Evolutionary conservation across 2,329 filamentous ascomycete species (phyloP), one percentile per base, ranked within the genome.

Genomic region (Penicillium psychrosexuale): DNA sequence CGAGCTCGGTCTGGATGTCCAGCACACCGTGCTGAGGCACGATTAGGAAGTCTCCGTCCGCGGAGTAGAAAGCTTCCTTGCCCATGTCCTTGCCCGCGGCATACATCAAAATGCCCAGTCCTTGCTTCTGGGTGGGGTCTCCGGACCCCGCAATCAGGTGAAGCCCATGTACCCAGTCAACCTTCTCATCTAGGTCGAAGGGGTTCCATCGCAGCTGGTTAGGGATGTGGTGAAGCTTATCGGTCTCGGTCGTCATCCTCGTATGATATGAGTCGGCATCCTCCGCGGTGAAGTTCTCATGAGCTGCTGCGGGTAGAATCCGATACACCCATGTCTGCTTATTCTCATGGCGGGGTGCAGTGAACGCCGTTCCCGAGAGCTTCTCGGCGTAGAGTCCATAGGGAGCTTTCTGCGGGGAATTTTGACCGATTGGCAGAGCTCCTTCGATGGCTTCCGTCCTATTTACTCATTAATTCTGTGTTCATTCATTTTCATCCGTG

Each of bases 381-480:
- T 89, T 88, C 75, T 96, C 91, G 28, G 90, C 85, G 74, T 94
- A 94, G 28, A 96, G 84, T 0, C 90, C 90, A 61, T 85, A 84
- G 0, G 89, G 82, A 0, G 86, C 86, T 68, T 91, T 90, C 70
- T 95, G 90, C 0, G 91, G 91, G 3, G 88, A 90, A 78, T 95
- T 96, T 39, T 86, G 82, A 47, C 82, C 90, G 55, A 90, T 69
- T 8, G 91, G 90, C 5, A 93, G 79, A 5, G 90, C 86, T 17
- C 86, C 88, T 15, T 85, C 79, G 53, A 93, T 78, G 42, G 90
- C 89, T 78, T 94, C 90, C 40, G 88, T 84, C 69, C 89, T 92
- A 65, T 15, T 47, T 22, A 42, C 30, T 49, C 5, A 48, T 27
- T 11, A 30, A 39, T 17, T 24, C 17, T 24, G 22, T 5, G 22